phyloP scores from a whole-genome alignment of 2,329 filamentous ascomycete species.

The Neonectria hederae region DNA sequence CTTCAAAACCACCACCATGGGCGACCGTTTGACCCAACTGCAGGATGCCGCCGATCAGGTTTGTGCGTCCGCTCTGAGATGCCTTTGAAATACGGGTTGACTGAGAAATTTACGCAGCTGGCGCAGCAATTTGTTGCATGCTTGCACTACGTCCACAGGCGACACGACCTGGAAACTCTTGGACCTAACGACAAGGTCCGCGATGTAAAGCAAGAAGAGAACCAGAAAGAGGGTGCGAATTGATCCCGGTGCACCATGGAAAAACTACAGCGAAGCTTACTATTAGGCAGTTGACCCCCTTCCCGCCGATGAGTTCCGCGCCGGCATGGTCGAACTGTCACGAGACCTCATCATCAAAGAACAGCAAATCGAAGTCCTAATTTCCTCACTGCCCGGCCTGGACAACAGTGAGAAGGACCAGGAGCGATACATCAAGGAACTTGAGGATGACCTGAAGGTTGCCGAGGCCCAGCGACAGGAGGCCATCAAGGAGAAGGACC shows the following conservation, averaged over 20 bases:
- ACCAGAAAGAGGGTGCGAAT: slow-evolving; percentile 59
- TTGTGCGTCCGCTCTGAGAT: slow-evolving; percentile 29
- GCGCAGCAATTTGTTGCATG: slow-evolving; percentile 75
- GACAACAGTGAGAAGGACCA: slow-evolving; percentile 83
- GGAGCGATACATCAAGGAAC: slow-evolving; percentile 69
- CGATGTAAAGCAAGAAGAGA: slow-evolving; percentile 64
- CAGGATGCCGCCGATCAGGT: slow-evolving; percentile 88
- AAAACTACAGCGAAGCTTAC: neutral
- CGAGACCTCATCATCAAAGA: slow-evolving; percentile 81
- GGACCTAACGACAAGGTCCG: slow-evolving; percentile 66
- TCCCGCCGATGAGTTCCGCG: slow-evolving; percentile 70
- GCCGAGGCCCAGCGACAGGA: slow-evolving; percentile 71
- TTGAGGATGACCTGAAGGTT: slow-evolving; percentile 71
- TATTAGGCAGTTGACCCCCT: slow-evolving; percentile 65
- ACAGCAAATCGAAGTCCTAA: slow-evolving; percentile 82
- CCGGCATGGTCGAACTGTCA: slow-evolving; percentile 76
- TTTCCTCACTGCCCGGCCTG: slow-evolving; percentile 78
- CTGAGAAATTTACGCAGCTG: slow-evolving; percentile 57
- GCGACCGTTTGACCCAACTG: slow-evolving; percentile 81
- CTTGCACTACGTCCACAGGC: slow-evolving; percentile 72
- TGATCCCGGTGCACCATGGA: no score
- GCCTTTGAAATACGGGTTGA: accelerated
- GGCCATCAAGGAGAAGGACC: slow-evolving; percentile 71
- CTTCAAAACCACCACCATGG: slow-evolving; percentile 59
- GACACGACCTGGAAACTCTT: slow-evolving; percentile 73